phyloP scores from a whole-genome alignment of 2,329 filamentous ascomycete species.

The Blumeria hordei region DNA sequence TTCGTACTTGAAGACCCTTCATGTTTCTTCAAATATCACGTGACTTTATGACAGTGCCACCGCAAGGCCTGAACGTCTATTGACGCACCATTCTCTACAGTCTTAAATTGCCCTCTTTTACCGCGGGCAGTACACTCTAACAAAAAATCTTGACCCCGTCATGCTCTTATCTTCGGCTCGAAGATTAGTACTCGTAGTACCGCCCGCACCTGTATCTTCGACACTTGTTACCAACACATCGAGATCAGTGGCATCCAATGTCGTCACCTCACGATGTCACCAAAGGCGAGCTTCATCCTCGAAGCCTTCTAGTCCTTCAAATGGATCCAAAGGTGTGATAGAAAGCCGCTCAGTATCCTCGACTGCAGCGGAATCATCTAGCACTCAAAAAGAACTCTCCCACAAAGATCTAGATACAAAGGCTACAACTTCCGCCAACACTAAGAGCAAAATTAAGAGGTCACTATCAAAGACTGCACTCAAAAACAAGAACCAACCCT shows the following conservation, averaged over 20 bases:
- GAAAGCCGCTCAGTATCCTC: conserved; percentile 7
- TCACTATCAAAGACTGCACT: conserved; percentile 15
- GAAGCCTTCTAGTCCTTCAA: conserved; percentile 17
- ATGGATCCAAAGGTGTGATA: conserved; percentile 14
- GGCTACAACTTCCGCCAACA: conserved; percentile 17
- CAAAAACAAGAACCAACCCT: conserved; percentile 20
- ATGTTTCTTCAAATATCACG: too few species aligned
- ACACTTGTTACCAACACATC: conserved; percentile 9
- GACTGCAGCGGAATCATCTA: conserved; percentile 4
- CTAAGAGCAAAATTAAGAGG: conserved; percentile 32
- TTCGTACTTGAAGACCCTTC: too few species aligned
- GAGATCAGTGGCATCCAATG: conserved; percentile 9
- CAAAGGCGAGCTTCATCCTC: conserved; percentile 16
- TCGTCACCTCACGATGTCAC: conserved; percentile 11
- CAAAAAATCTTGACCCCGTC: neutral
- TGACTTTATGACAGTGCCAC: too few species aligned
- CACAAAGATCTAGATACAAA: conserved; percentile 23
- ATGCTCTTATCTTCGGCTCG: conserved; percentile 16
- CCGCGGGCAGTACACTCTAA: too few species aligned
- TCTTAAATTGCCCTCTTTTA: too few species aligned
- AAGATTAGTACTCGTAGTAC: conserved; percentile 11
- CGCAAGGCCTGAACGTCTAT: too few species aligned
- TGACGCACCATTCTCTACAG: too few species aligned
- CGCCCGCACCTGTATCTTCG: conserved; percentile 10
- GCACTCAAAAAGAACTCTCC: conserved; percentile 2